Evolutionary conservation across 129 eudicot genomes (phyloP), one percentile per base, ranked within the genome.

Genomic region (Sambucus nigra): DNA sequence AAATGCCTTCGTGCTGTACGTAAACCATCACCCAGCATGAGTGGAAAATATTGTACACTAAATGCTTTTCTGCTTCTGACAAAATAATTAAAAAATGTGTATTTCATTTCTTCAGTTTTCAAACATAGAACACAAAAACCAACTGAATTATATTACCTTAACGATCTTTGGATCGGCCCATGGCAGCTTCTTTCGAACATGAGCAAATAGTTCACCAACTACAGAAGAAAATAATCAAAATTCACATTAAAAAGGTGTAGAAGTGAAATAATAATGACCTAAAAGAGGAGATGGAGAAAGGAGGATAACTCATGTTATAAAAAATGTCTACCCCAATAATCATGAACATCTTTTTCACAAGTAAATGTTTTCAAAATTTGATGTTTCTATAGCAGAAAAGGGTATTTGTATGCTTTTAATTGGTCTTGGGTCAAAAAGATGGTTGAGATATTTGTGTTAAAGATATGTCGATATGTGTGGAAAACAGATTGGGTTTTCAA

Each of bases 141-240:
- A 49, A 28, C 26, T n/a, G n/a, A n/a, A 21, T 25, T 19, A 46
- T 8, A n/a, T 41, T 72, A 86, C 99, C 96, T 92, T 92, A 15
- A 86, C 99, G 64, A 82, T 63, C 69, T 86, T 86, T 22, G 89
- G 89, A 75, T 92, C 94, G 3, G 99, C 99, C 99, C 99, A 92
- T 7, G 94, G 99, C 76, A 60, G 95, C 73, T 66, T 92, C 91
- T 86, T 80, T 59, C 99, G 80, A 15, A 92, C 80, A 72, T 76
- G 79, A 55, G 78, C 93, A 77, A 92, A 79, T 22, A 92, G 71
- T 57, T 92, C 94, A 69, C 99, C 99, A 55, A 82, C 99, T 92
- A 26, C 42, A 35, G 13, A 35, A 35, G 12, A 35, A 35, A 35
- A 35, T 15, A 35, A 2, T 35, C 13, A 35, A 35, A 35, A 7